Conservation (phyloP, 2,329 filamentous ascomycete genomes). For the Aureobasidium sp. region DNA sequence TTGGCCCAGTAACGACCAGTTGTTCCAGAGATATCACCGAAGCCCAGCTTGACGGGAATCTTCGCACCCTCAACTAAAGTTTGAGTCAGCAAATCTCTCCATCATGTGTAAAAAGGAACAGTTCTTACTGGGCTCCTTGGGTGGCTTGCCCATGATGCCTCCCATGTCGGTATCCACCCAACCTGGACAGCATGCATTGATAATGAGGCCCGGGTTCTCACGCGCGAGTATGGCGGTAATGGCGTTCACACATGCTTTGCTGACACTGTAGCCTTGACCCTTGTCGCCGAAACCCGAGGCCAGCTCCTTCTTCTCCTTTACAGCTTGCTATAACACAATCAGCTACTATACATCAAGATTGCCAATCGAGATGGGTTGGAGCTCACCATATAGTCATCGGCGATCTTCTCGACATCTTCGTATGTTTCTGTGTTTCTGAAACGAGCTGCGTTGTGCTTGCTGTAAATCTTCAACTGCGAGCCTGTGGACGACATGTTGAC, state of each 20-base stretch:
- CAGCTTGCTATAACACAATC: conserved; percentile 13
- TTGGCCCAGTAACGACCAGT: conserved; percentile 31
- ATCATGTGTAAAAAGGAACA: background rate
- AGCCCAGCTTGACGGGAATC: conserved; percentile 28
- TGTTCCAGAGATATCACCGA: conserved; percentile 26
- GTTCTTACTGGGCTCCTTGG: conserved; percentile 21
- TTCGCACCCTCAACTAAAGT: conserved; percentile 25
- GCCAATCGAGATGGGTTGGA: background rate
- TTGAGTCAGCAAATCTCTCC: background rate
- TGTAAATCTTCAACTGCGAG: conserved; percentile 24
- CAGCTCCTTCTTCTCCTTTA: conserved; percentile 18
- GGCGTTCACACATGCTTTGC: conserved; percentile 28
- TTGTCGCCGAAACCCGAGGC: conserved; percentile 22
- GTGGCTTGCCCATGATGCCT: conserved; percentile 22
- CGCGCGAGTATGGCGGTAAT: conserved; percentile 25
- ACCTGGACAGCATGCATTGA: conserved; percentile 32
- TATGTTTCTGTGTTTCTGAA: conserved; percentile 19
- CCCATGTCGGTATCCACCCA: conserved; percentile 31
- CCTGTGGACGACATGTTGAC: conserved; percentile 29
- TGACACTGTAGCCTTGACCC: conserved; percentile 24
- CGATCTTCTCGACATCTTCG: conserved; percentile 23
- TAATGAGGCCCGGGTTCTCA: conserved; percentile 20
- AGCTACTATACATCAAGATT: background rate
- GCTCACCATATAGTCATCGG: conserved; percentile 23
- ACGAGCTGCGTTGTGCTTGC: conserved; percentile 17